Percentiles rank a stretch among this genome's conserved stretches.
These are phyloP conservation scores for Phytophthora macrochlamydospora DNA, from an alignment of 352 stramenopile species.

Conservation along the genomic window DNA sequence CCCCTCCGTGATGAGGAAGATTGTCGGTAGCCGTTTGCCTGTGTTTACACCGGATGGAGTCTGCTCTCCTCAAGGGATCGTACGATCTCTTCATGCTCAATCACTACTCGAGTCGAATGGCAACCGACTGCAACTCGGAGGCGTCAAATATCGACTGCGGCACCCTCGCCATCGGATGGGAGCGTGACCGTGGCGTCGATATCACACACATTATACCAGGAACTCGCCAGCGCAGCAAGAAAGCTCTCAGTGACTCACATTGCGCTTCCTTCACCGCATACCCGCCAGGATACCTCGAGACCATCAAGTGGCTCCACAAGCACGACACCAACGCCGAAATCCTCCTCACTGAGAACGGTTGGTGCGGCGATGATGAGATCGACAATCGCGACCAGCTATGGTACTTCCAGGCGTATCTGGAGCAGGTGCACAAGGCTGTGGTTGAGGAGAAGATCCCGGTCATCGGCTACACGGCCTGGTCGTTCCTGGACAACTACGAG, in stretches of 20 bases:
- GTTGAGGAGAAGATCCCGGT: slow-evolving; percentile 13
- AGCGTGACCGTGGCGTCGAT: slow-evolving; percentile 16
- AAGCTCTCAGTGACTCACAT: slow-evolving; percentile 9
- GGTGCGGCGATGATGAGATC: slow-evolving; percentile 1
- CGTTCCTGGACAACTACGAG: slow-evolving; percentile 43
- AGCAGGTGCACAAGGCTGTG: slow-evolving; percentile 16
- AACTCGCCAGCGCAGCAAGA: slow-evolving; percentile 10
- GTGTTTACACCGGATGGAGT: slow-evolving; percentile 70
- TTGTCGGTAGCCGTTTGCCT: slow-evolving; percentile 66
- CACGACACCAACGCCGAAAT: slow-evolving; percentile 2
- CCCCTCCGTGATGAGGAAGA: slow-evolving; percentile 73
- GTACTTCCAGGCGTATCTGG: slow-evolving; percentile 47
- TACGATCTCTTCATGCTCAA: slow-evolving; percentile 92
- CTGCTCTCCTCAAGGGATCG: slow-evolving; percentile 55
- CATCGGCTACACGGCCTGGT: slow-evolving; percentile 29
- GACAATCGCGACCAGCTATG: slow-evolving; percentile 7
- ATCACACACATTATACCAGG: neutral
- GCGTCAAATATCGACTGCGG: slow-evolving; percentile 33
- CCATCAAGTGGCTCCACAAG: slow-evolving; percentile 2
- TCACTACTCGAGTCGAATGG: slow-evolving; percentile 64
- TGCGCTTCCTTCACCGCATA: slow-evolving; percentile 2
- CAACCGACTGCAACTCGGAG: slow-evolving; percentile 25
- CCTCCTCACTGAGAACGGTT: slow-evolving; percentile 1
- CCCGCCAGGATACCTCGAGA: slow-evolving; percentile 3
- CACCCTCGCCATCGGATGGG: slow-evolving; percentile 34